These are phyloP conservation scores for Arxiozyma telluris DNA, from an alignment of 1,139 yeast species.

Conservation along the genomic window DNA sequence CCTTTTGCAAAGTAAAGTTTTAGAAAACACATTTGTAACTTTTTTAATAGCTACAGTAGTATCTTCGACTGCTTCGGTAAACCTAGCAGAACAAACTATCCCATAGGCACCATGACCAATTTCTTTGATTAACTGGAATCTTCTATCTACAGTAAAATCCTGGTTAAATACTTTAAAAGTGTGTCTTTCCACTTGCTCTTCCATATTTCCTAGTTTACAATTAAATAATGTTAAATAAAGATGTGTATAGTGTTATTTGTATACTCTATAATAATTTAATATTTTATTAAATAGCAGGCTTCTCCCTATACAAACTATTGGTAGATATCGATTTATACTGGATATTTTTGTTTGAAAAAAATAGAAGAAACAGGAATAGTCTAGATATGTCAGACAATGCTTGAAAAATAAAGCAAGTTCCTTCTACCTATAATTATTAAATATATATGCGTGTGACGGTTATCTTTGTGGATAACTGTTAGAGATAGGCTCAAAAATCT, in stretches of 20 bases:
- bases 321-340: neutral
- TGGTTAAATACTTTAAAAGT: slow-evolving; percentile 71
- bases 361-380: too few species aligned
- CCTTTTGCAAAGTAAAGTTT: slow-evolving; percentile 81
- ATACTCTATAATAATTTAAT: neutral
- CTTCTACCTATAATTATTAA: neutral
- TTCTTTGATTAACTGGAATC: slow-evolving; percentile 82
- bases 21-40: slow-evolving; percentile 86
- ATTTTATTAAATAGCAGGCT: neutral
- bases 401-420: neutral
- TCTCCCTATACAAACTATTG: neutral
- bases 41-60: slow-evolving; percentile 89
- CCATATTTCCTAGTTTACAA: slow-evolving; percentile 3
- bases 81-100: slow-evolving; percentile 87
- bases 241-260: neutral
- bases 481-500: too few species aligned
- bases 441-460: too few species aligned
- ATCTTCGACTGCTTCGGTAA: slow-evolving; percentile 59
- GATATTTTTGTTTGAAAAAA: too few species aligned
- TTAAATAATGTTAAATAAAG: too few species aligned
- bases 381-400: too few species aligned
- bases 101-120: slow-evolving; percentile 98
- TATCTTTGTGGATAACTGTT: neutral
- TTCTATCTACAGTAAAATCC: slow-evolving; percentile 78
- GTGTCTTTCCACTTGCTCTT: slow-evolving; percentile 25